These are phyloP conservation scores for Phytomonas francai DNA, from an alignment of 208 protist genomes.

Conservation along the genomic window DNA sequence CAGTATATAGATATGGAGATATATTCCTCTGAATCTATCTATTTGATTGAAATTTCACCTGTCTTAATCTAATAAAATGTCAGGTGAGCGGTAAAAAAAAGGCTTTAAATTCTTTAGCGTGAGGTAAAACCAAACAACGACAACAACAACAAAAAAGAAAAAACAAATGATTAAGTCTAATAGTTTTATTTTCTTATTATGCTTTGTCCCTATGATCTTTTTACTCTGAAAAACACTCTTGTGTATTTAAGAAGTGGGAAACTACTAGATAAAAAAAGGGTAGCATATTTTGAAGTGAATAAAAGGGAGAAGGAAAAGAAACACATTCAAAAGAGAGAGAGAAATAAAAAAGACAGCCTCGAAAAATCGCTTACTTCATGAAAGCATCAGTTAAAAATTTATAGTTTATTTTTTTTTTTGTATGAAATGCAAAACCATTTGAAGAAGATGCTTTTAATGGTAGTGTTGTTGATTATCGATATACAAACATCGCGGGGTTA, in stretches of 20 bases:
- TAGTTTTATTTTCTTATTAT: too few relatives aligned
- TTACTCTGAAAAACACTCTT: neutral
- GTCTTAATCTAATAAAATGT: too few relatives aligned
- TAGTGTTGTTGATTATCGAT: too few relatives aligned
- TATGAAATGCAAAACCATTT: neutral
- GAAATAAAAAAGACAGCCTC: conserved; percentile 10
- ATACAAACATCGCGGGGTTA: too few relatives aligned
- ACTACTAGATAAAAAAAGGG: conserved; percentile 3
- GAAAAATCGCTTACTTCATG: too few relatives aligned
- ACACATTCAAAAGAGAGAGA: conserved; percentile 10
- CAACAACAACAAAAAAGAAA: conserved; percentile 10
- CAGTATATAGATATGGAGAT: too few relatives aligned
- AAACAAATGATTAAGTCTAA: neutral
- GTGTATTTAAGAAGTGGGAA: conserved; percentile 9
- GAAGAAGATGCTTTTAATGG: neutral
- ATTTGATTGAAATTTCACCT: too few relatives aligned
- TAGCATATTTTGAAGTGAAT: conserved; percentile 1
- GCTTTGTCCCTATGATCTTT: too few relatives aligned
- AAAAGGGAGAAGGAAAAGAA: conserved; percentile 12
- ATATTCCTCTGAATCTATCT: too few relatives aligned
- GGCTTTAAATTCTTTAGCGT: neutral
- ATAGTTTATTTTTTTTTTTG: neutral
- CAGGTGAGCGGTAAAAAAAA: too few relatives aligned
- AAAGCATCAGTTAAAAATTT: conserved; percentile 10
- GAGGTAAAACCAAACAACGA: neutral